Evolutionary conservation across 148 eudicot species (phyloP), one percentile per base, ranked within the genome.

Genomic region (Nyssa sinensis): DNA sequence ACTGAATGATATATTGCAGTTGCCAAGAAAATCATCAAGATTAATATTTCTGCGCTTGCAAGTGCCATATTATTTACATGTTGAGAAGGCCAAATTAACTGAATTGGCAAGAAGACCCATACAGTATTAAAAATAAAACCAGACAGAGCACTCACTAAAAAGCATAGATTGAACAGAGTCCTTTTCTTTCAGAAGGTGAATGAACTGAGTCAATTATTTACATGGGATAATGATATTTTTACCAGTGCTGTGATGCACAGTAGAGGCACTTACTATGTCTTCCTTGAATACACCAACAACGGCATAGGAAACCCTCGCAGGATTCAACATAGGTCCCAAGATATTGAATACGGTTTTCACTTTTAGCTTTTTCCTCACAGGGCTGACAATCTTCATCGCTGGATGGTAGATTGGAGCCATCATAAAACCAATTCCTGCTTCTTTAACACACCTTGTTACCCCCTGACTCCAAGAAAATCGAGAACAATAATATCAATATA

Each of bases 401-500:
- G 99, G 99, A 87, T 95, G 99, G 81, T 90, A 93, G n/a, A 82
- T 80, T 10, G 97, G 93, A 79, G 97, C 60, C 99, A 96, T 93
- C 98, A 96, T 96, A 79, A 96, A 96, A 68, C 99, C 97, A 61
- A 96, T 93, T 64, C 99, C 98, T 29, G 82, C 97, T 74, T 93
- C 91, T 32, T 79, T 75, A n/a, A 96, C 88, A 66, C 99, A 96
- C 66, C 87, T 86, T 78, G 32, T 80, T 61, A 96, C 79, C 73
- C 92, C 99, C 99, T 96, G 74, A 70, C 44, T 29, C 57, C 59
- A 58, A 49, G 17, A 29, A 67, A 44, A 64, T 6, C 10, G n/a
- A 71, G 49, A 64, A 30, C 30, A 24, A 21, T 23, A 21, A 19
- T 5, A 27, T n/a, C 24, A 35, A 16, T 16, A 51, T 30, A 74